phyloP scores from a whole-genome alignment of 2,329 filamentous ascomycete genomes.

The Didymella segeticola region DNA sequence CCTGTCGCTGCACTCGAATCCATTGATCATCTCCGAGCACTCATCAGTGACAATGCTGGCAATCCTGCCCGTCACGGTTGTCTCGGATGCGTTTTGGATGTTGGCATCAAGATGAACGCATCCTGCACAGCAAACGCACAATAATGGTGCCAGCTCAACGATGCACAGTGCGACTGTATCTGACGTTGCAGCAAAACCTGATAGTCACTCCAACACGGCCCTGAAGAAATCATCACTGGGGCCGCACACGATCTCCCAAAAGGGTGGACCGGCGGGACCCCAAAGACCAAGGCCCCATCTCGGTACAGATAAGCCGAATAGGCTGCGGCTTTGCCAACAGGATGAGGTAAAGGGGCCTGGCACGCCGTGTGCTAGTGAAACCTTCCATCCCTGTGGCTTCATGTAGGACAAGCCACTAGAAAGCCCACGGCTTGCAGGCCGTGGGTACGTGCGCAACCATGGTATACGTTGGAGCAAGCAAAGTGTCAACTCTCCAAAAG shows the following conservation, averaged over 20 bases:
- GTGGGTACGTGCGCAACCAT: conserved; percentile 14
- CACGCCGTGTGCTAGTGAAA: conserved; percentile 18
- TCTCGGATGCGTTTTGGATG: conserved; percentile 14
- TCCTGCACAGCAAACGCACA: not conserved
- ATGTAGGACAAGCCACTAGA: conserved; percentile 17
- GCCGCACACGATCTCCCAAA: conserved; percentile 15
- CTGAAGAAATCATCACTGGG: not conserved
- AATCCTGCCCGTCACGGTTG: conserved; percentile 6
- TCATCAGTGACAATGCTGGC: conserved; percentile 6
- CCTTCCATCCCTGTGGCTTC: conserved; percentile 14
- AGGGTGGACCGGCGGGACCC: conserved; percentile 1
- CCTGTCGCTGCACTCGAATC: conserved; percentile 8
- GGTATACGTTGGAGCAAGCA: conserved; percentile 10
- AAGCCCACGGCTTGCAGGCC: conserved; percentile 9
- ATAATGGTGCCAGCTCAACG: conserved; percentile 1
- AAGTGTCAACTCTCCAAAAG: conserved; percentile 16
- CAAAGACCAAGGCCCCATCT: conserved; percentile 2
- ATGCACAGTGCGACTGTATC: not conserved
- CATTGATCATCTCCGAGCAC: conserved; percentile 11
- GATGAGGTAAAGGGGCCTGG: conserved; percentile 14
- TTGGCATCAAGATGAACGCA: not conserved
- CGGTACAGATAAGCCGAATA: conserved; percentile 10
- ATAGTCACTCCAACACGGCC: conserved; percentile 7
- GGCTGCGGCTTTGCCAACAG: conserved; percentile 6
- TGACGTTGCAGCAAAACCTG: conserved; percentile 1